Base-by-base conservation (phyloP, 306 rosid genomes). In the Citrullus colocynthis region DNA sequence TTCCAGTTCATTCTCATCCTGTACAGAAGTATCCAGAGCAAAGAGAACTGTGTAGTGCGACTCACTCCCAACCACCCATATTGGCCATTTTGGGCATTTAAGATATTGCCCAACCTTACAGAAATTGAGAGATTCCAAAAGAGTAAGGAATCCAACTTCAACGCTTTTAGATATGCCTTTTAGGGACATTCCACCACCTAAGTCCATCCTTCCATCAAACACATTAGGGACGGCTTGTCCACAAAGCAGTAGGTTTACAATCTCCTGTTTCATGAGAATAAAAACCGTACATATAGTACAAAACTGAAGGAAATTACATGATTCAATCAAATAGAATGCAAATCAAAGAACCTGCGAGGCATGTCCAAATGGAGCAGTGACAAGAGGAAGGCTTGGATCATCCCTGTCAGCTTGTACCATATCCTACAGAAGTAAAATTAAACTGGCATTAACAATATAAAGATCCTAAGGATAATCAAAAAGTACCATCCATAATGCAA, bases 351-450 rank as follows among this genome's bases (percentile, higher is more conserved):
- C 99, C 99, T 92, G 99, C 69, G 99, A 95, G 65, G 99, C 99
- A 83, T 95, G 99, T 69, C 99, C 97, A 86, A 92, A 95, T 81
- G 99, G 99, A 84, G 99, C 97, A 81, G 99, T 95, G 76, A 95
- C 99, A 75, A 95, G 87, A 59, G 97, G 97, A 34, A 89, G 89
- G 88, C 90, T 89, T 39, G 99, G 99, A 85, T 95, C 99, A 84
- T 95, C 99, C 87, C 99, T 85, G 82, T 95, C 99, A 34, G 91
- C 88, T 83, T 95, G 99, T 81, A 95, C 89, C 81, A 83, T 81
- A 77, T 95, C 97, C 97, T 95, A 58, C 74, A 76, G 32, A 64
- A 74, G 60, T 28, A 77, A 78, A 86, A 72, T 16, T 66, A 65
- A 52, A 56, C 72, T 64, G 24, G 55, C 52, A 81, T 84, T 60